Evolutionary conservation across 768 basidiomycete species (phyloP).

Genomic region (Holtermanniella nyarrowii): DNA sequence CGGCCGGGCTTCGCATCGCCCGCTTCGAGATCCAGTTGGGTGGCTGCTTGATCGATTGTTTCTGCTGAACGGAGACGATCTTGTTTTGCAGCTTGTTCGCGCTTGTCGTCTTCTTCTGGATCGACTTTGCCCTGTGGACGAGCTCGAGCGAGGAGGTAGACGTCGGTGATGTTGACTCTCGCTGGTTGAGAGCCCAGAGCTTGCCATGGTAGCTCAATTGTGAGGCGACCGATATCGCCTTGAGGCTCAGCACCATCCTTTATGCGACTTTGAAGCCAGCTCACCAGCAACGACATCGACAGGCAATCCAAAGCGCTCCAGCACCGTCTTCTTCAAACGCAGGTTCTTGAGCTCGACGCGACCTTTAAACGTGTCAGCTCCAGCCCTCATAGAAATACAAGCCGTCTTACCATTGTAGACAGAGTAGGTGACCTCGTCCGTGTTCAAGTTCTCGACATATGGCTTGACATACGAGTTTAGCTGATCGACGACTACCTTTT

Average conservation of each 20-base stretch:
- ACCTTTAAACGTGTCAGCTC: too few species aligned
- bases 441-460: conserved; percentile 91
- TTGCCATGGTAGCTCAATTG: conserved; percentile 36
- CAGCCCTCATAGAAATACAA: too few species aligned
- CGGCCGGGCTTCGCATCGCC: conserved; percentile 55
- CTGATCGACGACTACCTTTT: conserved; percentile 43
- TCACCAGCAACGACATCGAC: conserved; percentile 88
- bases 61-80: conserved; percentile 86
- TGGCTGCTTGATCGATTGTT: conserved; percentile 43
- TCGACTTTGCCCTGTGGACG: conserved; percentile 59
- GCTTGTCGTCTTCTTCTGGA: conserved; percentile 71
- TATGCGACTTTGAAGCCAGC: background rate
- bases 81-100: conserved; percentile 73
- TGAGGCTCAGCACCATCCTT: background rate
- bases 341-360: conserved; percentile 54
- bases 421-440: conserved; percentile 84
- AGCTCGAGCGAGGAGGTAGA: conserved; percentile 76
- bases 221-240: conserved; percentile 36
- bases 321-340: conserved; percentile 78
- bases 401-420: conserved; percentile 25
- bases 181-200: conserved; percentile 53
- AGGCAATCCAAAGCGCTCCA: conserved; percentile 91
- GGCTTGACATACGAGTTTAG: conserved; percentile 88
- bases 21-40: conserved; percentile 40
- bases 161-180: conserved; percentile 81